Evolutionary conservation across 441 rosid species (phyloP).

Genomic region (Eugenia klotzschiana): DNA sequence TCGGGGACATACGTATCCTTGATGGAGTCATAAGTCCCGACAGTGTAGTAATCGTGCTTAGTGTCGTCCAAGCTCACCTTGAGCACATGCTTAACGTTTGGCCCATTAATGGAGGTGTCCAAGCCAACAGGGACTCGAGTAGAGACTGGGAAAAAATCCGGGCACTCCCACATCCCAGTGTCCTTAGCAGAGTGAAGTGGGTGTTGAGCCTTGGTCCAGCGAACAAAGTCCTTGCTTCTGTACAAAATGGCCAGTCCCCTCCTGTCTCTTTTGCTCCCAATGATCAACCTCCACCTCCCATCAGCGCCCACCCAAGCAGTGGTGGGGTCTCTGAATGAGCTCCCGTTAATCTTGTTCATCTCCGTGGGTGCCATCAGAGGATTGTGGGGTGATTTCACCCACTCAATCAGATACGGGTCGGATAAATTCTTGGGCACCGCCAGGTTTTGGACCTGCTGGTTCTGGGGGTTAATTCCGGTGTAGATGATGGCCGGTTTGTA

Average conservation of each 20-base stretch:
- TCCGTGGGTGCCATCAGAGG: conserved; percentile 26
- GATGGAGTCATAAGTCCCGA: conserved; percentile 32
- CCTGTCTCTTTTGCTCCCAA: conserved; percentile 11
- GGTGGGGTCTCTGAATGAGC: conserved; percentile 40
- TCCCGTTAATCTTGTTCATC: neutral
- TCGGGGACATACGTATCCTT: conserved; percentile 40
- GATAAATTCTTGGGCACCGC: conserved; percentile 29
- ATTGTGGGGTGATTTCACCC: conserved; percentile 29
- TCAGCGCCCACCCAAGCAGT: conserved; percentile 42
- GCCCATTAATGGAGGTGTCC: conserved; percentile 21
- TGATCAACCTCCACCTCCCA: conserved; percentile 30
- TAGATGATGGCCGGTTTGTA: conserved; percentile 28
- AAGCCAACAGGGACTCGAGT: conserved; percentile 11
- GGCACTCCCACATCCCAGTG: conserved; percentile 49
- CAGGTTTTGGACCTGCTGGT: conserved; percentile 24
- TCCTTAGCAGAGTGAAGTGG: conserved; percentile 16
- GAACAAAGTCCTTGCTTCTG: conserved; percentile 19
- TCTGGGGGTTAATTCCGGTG: conserved; percentile 17
- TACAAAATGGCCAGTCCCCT: conserved; percentile 23
- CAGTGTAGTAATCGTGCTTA: conserved; percentile 43
- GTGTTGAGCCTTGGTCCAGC: conserved; percentile 13
- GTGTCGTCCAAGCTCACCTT: conserved; percentile 53
- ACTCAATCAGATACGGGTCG: conserved; percentile 30
- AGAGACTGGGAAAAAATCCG: conserved; percentile 32
- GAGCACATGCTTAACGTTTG: conserved; percentile 35